Evolutionary conservation across 1,284 basidiomycete species (phyloP).

Genomic region (Lentinula novae-zelandiae): DNA sequence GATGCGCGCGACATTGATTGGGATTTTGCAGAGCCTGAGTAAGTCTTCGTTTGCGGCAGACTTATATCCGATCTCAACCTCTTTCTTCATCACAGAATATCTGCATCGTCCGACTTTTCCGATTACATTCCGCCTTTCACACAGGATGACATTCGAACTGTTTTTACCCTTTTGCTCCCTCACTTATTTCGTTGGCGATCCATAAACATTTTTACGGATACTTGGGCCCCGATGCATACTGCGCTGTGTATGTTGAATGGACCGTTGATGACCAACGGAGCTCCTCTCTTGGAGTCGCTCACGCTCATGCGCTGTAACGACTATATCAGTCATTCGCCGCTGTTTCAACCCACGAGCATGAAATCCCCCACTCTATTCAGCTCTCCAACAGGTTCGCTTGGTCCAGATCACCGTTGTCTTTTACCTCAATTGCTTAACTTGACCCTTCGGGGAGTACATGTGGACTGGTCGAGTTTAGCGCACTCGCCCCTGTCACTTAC

Average conservation of each 20-base stretch:
- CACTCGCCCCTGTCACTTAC: conserved; percentile 22
- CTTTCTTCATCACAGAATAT: conserved; percentile 18
- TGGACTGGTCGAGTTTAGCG: conserved; percentile 39
- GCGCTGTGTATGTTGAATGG: conserved; percentile 41
- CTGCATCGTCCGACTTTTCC: conserved; percentile 19
- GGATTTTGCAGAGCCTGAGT: conserved; percentile 48
- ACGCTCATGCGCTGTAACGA: conserved; percentile 56
- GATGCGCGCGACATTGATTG: conserved; percentile 51
- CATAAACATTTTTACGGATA: conserved; percentile 47
- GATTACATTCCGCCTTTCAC: conserved; percentile 37
- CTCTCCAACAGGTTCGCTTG: conserved; percentile 20
- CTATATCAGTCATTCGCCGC: conserved; percentile 39
- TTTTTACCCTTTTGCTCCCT: conserved; percentile 40
- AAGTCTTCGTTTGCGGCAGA: conserved; percentile 21
- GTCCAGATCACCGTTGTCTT: conserved; percentile 8
- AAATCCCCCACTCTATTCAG: conserved; percentile 31
- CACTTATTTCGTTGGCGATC: conserved; percentile 48
- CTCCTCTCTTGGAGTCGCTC: conserved; percentile 44
- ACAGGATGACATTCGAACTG: conserved; percentile 35
- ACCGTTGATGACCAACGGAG: conserved; percentile 27
- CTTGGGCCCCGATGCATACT: conserved; percentile 46
- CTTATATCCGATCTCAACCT: conserved; percentile 13
- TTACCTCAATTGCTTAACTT: conserved; percentile 40
- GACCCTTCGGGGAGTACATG: conserved; percentile 46
- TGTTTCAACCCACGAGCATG: conserved; percentile 38